Evolutionary conservation across 495 filamentous ascomycete species (phyloP), one percentile per base, ranked within the genome.

Genomic region (Astrothelium subdiscretum): DNA sequence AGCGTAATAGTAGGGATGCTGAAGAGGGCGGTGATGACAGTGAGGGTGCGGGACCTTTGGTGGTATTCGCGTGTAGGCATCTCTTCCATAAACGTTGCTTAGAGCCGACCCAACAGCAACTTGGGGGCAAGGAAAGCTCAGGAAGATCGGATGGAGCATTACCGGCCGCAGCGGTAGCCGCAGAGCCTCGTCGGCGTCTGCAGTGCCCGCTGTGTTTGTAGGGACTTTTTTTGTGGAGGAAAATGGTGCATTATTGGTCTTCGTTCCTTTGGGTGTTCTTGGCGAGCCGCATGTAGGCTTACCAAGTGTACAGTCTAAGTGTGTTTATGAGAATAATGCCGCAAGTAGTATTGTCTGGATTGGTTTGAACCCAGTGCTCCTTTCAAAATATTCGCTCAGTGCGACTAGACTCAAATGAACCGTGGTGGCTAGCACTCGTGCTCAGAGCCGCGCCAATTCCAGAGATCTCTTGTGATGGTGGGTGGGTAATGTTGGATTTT

Each of bases 31-130:
- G 32, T 1, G 63, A 26, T 24, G 60, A 40, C 48, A 42, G 58
- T 54, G 61, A 40, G 32, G 65, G 61, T 29, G n/a, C n/a, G 26
- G 63, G 66, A 8, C 20, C 72, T 38, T 62, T 76, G 54, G 70
- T 76, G 31, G 71, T 76, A 44, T 76, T 76, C 65, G 71, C 74
- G 27, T 76, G 74, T 64, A 62, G 73, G 60, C 74, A 76, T 68
- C 42, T 72, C 26, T 74, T 68, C 60, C 74, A 76, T 65, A 43
- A 65, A 64, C 54, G 54, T 0, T 76, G 74, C 63, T 65, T 76
- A 61, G 71, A 71, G 59, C 57, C 32, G 32, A 40, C 31, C 2
- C 62, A 44, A 44, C 54, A 24, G 54, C 54, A 59, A 5, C 52
- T 27, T 1, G 26, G 61, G 48, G 22, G 26, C 24, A 20, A 66